Evolutionary conservation across 306 rosid genomes (phyloP).

Genomic region (Acacia confusa): DNA sequence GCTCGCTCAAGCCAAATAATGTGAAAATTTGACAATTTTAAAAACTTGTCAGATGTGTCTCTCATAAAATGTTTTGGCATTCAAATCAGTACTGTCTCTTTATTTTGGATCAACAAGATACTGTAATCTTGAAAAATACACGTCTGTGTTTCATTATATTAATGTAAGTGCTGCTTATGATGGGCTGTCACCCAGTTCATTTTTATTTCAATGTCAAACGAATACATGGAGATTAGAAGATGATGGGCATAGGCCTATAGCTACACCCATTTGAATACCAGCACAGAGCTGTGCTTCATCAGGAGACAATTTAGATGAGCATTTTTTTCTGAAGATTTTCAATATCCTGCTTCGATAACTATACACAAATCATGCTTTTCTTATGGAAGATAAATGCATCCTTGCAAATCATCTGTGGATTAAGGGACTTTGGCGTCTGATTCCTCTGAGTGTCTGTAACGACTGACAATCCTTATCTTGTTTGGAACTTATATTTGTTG

Average conservation of each 20-base stretch:
- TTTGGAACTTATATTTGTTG: neutral
- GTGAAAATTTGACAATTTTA: neutral
- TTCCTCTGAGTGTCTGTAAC: constrained; percentile 1
- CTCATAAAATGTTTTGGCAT: neutral
- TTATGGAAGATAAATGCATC: neutral
- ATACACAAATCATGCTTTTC: neutral
- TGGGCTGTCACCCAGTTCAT: neutral
- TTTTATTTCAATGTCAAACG: neutral
- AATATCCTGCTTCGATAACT: no score
- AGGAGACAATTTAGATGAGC: neutral
- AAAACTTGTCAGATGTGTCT: neutral
- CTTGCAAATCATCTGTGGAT: neutral
- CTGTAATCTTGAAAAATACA: neutral
- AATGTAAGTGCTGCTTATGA: neutral
- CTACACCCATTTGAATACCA: no score
- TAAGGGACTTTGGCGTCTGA: neutral
- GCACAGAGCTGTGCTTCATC: neutral
- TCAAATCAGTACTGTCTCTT: neutral
- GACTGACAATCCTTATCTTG: neutral
- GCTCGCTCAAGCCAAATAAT: neutral
- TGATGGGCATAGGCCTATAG: no score
- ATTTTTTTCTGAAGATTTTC: neutral
- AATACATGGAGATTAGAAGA: neutral
- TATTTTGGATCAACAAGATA: neutral
- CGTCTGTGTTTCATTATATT: neutral